Conservation (phyloP, 2,329 filamentous ascomycete species). For the Dactylellina haptotyla region DNA sequence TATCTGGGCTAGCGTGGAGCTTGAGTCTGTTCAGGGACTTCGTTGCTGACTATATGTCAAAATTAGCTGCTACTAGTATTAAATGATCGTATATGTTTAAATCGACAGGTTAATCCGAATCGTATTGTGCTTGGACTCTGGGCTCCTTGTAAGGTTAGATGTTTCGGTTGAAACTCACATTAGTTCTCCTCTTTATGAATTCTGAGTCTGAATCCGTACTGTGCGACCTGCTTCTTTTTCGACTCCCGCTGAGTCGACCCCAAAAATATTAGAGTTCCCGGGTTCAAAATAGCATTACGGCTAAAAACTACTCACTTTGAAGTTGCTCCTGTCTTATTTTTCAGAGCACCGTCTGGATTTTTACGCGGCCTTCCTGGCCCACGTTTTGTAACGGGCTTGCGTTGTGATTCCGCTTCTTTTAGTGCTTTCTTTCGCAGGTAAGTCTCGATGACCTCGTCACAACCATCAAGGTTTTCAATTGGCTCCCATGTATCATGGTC, state of each 20-base stretch:
- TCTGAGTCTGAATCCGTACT: constrained; percentile 34
- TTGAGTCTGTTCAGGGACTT: constrained; percentile 25
- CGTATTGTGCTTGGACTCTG: too few species aligned
- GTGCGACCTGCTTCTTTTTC: constrained; percentile 40
- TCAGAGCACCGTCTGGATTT: not conserved
- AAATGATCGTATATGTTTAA: too few species aligned
- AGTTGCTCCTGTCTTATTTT: not conserved
- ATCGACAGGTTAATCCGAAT: too few species aligned
- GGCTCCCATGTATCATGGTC: constrained; percentile 55
- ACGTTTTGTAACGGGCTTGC: constrained; percentile 4
- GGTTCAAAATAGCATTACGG: not conserved
- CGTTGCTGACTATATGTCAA: not conserved
- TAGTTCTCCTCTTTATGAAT: constrained; percentile 11
- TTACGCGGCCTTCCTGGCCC: constrained; percentile 22
- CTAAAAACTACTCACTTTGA: not conserved
- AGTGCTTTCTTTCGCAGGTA: constrained; percentile 50
- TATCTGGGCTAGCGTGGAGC: not conserved
- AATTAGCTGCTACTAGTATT: too few species aligned
- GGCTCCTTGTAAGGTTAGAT: too few species aligned
- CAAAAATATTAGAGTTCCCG: not conserved
- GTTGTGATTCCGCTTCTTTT: constrained; percentile 10
- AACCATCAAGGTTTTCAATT: constrained; percentile 44
- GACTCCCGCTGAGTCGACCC: not conserved
- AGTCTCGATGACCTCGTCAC: constrained; percentile 23
- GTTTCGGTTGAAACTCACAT: too few species aligned